Base-by-base conservation (phyloP, 257 asterid species). In the Scutellaria galericulata region DNA sequence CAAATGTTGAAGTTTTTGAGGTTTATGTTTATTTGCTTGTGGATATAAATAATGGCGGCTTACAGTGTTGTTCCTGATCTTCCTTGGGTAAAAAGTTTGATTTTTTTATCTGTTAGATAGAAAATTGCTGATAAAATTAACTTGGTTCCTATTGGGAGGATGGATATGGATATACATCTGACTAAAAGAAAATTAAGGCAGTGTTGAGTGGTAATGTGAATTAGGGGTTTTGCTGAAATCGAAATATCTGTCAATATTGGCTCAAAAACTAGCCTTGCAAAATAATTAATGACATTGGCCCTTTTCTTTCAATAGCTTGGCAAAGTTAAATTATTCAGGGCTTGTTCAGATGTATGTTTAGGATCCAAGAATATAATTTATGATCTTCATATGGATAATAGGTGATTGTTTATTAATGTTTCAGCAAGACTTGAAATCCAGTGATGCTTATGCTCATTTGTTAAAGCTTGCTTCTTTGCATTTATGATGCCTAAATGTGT, bases 221-320 rank as follows among this genome's bases (percentile, higher is more conserved):
- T 57, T 0, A 70, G 22, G 61, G 52, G 12, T 60, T 47, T 11
- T 48, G 55, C 50, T 50, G 52, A 52, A 45, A 71, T 70, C 45
- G 52, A 8, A 62, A 31, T 15, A 31, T 31, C 53, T 54, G 35
- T 31, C 37, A 42, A 67, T 60, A 31, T 41, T 68, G 42, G 41
- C 52, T 51, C 18, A 9, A 31, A 42, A 52, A 9, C 41, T 60
- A 13, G 68, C 46, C 8, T 48, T 68, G 45, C 69, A 18, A 12
- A 45, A 46, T 60, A 65, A 11, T 31, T 31, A 1, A 31, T 31
- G 37, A 3, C 7, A 7, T n/a, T 15, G 37, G 18, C 45, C 10
- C 5, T 40, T 20, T 74, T 7, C 5, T 40, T 20, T 74, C 39
- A 2, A 10, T 7, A 13, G 20, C 55, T 54, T 20, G 45, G 22